phyloP scores from a whole-genome alignment of 1,284 basidiomycete species.

The Sphagnurus paluster region DNA sequence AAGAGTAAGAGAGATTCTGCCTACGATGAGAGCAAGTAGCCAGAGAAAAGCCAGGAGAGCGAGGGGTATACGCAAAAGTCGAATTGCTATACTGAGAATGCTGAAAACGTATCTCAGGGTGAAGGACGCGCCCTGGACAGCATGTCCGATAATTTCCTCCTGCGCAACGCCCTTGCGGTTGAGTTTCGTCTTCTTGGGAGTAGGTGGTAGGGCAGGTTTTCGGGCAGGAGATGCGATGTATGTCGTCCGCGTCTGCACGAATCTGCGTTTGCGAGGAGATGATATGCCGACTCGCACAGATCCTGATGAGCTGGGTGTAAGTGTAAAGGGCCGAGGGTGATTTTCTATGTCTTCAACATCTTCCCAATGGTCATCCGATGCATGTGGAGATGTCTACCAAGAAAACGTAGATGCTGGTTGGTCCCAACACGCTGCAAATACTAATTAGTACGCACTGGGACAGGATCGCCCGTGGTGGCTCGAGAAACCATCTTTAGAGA shows the following conservation, averaged over 20 bases:
- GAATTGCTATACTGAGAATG: conserved; percentile 44
- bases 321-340: conserved; percentile 7
- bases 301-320: no score
- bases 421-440: background rate
- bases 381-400: conserved; percentile 8
- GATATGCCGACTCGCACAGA: conserved; percentile 19
- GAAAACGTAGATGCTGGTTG: background rate
- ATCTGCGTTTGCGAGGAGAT: conserved; percentile 21
- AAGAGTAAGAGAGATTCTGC: conserved; percentile 40
- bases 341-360: conserved; percentile 19
- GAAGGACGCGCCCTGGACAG: conserved; percentile 28
- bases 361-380: conserved; percentile 23
- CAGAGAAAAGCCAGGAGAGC: conserved; percentile 52
- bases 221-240: conserved; percentile 15
- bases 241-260: conserved; percentile 10
- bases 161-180: conserved; percentile 9
- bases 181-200: conserved; percentile 10
- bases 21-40: conserved; percentile 45
- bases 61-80: conserved; percentile 55
- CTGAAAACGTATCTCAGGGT: conserved; percentile 43
- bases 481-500: no score
- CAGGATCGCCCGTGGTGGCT: background rate
- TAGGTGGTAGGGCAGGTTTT: conserved; percentile 11
- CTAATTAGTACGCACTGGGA: background rate
- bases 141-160: conserved; percentile 25